Evolutionary conservation across 805 yeast species (phyloP), one percentile per base, ranked within the genome.

Genomic region (Ogataea glucozyma): DNA sequence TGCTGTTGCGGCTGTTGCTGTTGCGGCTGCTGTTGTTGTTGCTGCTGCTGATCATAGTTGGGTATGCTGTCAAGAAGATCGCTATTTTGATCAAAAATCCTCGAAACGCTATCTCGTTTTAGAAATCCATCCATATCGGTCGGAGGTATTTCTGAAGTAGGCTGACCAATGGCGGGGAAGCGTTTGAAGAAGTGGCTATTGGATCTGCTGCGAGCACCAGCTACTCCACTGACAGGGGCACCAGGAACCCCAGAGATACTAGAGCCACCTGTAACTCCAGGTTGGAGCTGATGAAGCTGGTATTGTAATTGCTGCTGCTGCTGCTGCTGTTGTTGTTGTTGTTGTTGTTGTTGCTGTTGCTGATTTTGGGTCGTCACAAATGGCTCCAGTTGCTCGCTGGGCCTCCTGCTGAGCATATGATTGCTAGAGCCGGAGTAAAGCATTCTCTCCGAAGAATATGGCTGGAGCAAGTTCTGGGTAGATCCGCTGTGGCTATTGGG

Each of bases 361-460:
- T 26, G 51, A 26, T 24, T 27, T n/a, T 45, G 47, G 10, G 43
- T 44, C 13, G 75, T 67, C 38, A 67, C 62, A 49, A 73, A 75
- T 1, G 77, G 73, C 41, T 75, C 80, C 38, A 73, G 47, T 39
- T 72, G 78, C 50, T 76, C 79, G 36, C 76, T 68, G n/a, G 72
- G 75, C 36, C 78, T 60, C 48, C 77, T 62, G 33, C 40, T 58
- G 45, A 47, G 53, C 47, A 56, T 52, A 49, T 43, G 66, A 40
- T 56, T 65, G 36, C 29, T 40, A 5, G 54, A 29, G 12, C 33
- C 46, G 11, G 53, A 36, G 27, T 54, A 57, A 7, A 51, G 41
- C 42, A 49, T 36, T 38, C 62, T 43, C 18, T 59, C 64, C 0
- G 62, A 46, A 3, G 60, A 47, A 35, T 60, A 61, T 6, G 65